These are phyloP conservation scores for Leccinum pseudoinsigne DNA, from an alignment of 1,284 basidiomycete genomes.

Conservation along the genomic window DNA sequence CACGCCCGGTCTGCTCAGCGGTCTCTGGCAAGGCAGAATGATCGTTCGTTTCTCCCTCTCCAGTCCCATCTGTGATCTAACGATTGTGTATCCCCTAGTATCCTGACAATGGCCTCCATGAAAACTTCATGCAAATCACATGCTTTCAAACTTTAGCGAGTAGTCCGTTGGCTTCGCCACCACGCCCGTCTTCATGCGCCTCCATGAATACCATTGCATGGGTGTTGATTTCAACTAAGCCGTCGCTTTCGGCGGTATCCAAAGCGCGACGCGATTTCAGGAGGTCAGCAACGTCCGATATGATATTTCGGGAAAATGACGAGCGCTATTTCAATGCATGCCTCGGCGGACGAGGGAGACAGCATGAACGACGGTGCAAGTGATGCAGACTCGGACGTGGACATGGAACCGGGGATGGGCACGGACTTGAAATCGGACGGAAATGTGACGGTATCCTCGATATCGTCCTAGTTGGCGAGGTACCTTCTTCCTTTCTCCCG, in stretches of 20 bases:
- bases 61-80: slow-evolving; percentile 14
- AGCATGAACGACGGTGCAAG: slow-evolving; percentile 9
- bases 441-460: slow-evolving; percentile 55
- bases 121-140: slow-evolving; percentile 33
- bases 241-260: slow-evolving; percentile 43
- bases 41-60: slow-evolving; percentile 36
- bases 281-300: slow-evolving; percentile 33
- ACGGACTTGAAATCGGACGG: slow-evolving; percentile 29
- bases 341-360: slow-evolving; percentile 8
- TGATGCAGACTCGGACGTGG: slow-evolving; percentile 12
- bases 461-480: slow-evolving; percentile 57
- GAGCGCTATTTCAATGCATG: slow-evolving; percentile 11
- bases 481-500: slow-evolving; percentile 20
- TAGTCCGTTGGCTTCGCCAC: slow-evolving; percentile 37
- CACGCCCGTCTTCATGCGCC: slow-evolving; percentile 54
- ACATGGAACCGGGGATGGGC: slow-evolving; percentile 19
- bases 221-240: slow-evolving; percentile 38
- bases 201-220: slow-evolving; percentile 56
- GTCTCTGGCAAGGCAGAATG: slow-evolving; percentile 62
- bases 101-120: slow-evolving; percentile 36
- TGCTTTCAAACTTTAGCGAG: slow-evolving; percentile 39
- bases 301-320: slow-evolving; percentile 32
- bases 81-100: slow-evolving; percentile 24
- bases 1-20: slow-evolving; percentile 53
- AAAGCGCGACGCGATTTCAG: slow-evolving; percentile 40